These are phyloP conservation scores for Chaetoscypha palmicola DNA, from an alignment of 2,329 filamentous ascomycete species.

Conservation along the genomic window DNA sequence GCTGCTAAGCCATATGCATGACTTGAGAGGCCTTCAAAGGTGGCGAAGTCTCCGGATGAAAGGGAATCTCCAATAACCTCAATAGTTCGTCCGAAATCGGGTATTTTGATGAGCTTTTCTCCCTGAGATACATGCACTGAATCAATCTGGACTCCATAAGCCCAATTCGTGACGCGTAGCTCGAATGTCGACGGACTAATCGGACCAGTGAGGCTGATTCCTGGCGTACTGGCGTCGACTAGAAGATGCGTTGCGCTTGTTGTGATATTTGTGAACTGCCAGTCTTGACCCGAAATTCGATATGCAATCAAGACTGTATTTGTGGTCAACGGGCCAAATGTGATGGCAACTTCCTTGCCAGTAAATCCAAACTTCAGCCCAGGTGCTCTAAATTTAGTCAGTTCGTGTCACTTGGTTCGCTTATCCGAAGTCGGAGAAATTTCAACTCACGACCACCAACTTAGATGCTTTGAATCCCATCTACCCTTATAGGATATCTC, in stretches of 20 bases:
- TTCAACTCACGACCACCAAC: slow-evolving; percentile 50
- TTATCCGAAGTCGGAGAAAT: not conserved
- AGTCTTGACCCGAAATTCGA: slow-evolving; percentile 51
- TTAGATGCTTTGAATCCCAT: slow-evolving; percentile 54
- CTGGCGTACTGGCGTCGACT: slow-evolving; percentile 39
- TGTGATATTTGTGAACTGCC: slow-evolving; percentile 55
- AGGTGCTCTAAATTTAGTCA: slow-evolving; percentile 31
- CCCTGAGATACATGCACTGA: slow-evolving; percentile 42
- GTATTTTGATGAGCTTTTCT: slow-evolving; percentile 39
- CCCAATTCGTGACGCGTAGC: slow-evolving; percentile 55
- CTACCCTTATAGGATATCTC: slow-evolving; percentile 56
- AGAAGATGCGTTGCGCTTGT: slow-evolving; percentile 49
- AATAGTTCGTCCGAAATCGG: slow-evolving; percentile 33
- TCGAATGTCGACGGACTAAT: slow-evolving; percentile 45
- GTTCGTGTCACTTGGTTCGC: not conserved
- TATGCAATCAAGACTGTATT: slow-evolving; percentile 45
- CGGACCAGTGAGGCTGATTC: slow-evolving; percentile 37
- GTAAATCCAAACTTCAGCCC: slow-evolving; percentile 25
- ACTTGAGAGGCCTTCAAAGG: slow-evolving; percentile 49
- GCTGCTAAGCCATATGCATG: slow-evolving; percentile 49
- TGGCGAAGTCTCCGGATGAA: slow-evolving; percentile 49
- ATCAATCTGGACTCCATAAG: slow-evolving; percentile 49
- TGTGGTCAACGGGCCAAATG: slow-evolving; percentile 26
- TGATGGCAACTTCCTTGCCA: slow-evolving; percentile 20
- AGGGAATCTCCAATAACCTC: slow-evolving; percentile 44